Evolutionary conservation across 768 basidiomycete genomes (phyloP).

Genomic region (Kwoniella botswanensis): DNA sequence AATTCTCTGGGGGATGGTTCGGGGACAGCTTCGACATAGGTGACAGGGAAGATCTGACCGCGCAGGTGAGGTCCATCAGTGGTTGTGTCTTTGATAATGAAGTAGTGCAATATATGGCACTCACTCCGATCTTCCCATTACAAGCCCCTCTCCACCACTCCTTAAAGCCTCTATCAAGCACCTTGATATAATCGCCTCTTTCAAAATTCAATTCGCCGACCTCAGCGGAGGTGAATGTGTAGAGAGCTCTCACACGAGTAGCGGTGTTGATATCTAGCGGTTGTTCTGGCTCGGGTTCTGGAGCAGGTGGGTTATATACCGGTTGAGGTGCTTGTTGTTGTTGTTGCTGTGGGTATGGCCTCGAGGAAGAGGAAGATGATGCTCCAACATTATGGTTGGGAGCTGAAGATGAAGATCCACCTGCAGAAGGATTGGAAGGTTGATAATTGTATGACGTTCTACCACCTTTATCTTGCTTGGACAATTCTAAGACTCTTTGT

Average conservation of each 20-base stretch:
- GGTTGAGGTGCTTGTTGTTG: conserved; percentile 27
- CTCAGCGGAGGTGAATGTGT: conserved; percentile 84
- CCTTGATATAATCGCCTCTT: conserved; percentile 91
- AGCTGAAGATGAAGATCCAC: conserved; percentile 28
- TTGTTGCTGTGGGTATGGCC: conserved; percentile 12
- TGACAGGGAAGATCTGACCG: conserved; percentile 82
- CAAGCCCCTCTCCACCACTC: conserved; percentile 98
- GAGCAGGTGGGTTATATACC: conserved; percentile 19
- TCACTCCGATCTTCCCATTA: conserved; percentile 70
- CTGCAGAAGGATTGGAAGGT: conserved; percentile 22
- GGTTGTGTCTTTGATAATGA: not conserved
- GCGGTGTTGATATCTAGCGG: conserved; percentile 62
- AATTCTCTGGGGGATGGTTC: conserved; percentile 79
- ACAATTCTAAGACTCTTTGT: conserved; percentile 87
- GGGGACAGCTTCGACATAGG: conserved; percentile 78
- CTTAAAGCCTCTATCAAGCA: conserved; percentile 89
- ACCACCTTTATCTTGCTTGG: conserved; percentile 89
- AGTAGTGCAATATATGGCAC: conserved; percentile 10
- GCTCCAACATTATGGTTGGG: not conserved
- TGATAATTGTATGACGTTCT: conserved; percentile 58
- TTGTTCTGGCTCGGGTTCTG: conserved; percentile 47
- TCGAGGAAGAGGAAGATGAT: conserved; percentile 9
- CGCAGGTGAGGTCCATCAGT: not conserved
- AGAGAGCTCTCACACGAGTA: conserved; percentile 84
- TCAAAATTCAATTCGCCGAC: conserved; percentile 89